These are phyloP conservation scores for Pseudofabraea citricarpa DNA, from an alignment of 2,329 filamentous ascomycete species.

Conservation along the genomic window DNA sequence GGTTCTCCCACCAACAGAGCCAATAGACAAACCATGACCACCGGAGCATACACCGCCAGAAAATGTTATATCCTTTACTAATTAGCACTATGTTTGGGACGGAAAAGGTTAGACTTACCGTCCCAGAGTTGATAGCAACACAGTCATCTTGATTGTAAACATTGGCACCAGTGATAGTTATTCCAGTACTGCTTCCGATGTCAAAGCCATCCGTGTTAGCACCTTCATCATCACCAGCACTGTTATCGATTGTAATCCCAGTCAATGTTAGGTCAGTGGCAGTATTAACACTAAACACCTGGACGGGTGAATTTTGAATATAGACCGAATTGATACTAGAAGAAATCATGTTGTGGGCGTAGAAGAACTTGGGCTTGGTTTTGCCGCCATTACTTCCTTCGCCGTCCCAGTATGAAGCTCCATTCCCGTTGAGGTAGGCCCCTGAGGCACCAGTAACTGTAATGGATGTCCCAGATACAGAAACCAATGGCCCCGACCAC, in stretches of 20 bases:
- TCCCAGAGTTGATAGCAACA: constrained; percentile 50
- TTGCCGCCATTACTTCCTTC: constrained; percentile 51
- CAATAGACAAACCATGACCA: constrained; percentile 46
- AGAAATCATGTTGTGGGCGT: constrained; percentile 42
- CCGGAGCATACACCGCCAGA: constrained; percentile 18
- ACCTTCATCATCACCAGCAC: constrained; percentile 40
- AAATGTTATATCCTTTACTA: constrained; percentile 23
- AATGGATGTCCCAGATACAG: constrained; percentile 52
- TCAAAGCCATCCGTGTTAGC: constrained; percentile 52
- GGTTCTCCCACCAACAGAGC: constrained; percentile 46
- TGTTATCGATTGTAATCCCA: constrained; percentile 50
- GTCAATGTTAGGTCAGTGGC: constrained; percentile 39
- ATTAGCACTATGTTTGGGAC: constrained; percentile 35
- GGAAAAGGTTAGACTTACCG: constrained; percentile 9
- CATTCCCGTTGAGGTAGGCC: constrained; percentile 49
- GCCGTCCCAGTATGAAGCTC: constrained; percentile 55
- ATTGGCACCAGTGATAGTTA: constrained; percentile 43
- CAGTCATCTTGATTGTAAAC: constrained; percentile 56
- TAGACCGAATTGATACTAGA: constrained; percentile 43
- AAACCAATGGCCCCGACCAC: constrained; percentile 60
- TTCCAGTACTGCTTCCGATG: constrained; percentile 35
- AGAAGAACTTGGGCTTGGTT: constrained; percentile 61
- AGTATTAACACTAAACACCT: constrained; percentile 33
- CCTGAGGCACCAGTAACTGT: constrained; percentile 47
- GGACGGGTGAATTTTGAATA: constrained; percentile 49